Evolutionary conservation across 2,329 filamentous ascomycete genomes (phyloP).

Genomic region (Thermothelomyces thermophilus): DNA sequence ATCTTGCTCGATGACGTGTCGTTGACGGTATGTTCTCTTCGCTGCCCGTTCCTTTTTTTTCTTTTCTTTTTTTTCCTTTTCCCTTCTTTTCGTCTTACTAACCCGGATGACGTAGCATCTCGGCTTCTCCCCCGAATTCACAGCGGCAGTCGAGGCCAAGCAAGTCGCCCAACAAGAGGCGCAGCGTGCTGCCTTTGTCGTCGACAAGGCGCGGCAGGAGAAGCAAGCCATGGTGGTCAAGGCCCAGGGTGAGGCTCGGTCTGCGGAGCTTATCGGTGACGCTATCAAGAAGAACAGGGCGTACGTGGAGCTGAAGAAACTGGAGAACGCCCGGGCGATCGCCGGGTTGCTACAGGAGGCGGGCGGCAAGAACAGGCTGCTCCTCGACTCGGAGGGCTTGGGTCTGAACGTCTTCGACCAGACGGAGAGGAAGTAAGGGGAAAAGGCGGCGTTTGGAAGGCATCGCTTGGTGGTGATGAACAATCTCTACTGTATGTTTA

Average conservation of each 20-base stretch:
- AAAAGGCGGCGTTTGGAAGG: not conserved
- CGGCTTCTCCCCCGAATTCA: slow-evolving; percentile 68
- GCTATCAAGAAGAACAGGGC: slow-evolving; percentile 99
- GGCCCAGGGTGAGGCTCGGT: slow-evolving; percentile 97
- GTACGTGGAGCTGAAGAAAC: slow-evolving; percentile 95
- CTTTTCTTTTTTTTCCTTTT: not conserved
- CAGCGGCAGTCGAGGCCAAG: slow-evolving; percentile 66
- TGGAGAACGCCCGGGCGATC: slow-evolving; percentile 90
- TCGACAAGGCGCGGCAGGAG: slow-evolving; percentile 98
- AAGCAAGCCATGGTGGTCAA: slow-evolving; percentile 98
- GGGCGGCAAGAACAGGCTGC: slow-evolving; percentile 84
- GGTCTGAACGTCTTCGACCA: slow-evolving; percentile 76
- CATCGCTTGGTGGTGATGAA: slow-evolving; percentile 9
- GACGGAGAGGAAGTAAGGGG: slow-evolving; percentile 39
- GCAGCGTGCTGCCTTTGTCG: slow-evolving; percentile 91
- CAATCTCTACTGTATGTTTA: slow-evolving; percentile 44
- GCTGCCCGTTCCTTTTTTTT: not conserved
- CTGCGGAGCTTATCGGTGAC: slow-evolving; percentile 94
- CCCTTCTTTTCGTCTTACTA: slow-evolving; percentile 22
- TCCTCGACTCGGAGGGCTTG: slow-evolving; percentile 84
- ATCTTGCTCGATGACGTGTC: slow-evolving; percentile 97
- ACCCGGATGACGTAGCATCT: slow-evolving; percentile 47
- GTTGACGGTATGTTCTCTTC: slow-evolving; percentile 62
- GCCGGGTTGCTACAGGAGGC: slow-evolving; percentile 81
- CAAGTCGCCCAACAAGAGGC: slow-evolving; percentile 84